Evolutionary conservation across 2,329 filamentous ascomycete species (phyloP).

Genomic region (Penicillium frequentans): DNA sequence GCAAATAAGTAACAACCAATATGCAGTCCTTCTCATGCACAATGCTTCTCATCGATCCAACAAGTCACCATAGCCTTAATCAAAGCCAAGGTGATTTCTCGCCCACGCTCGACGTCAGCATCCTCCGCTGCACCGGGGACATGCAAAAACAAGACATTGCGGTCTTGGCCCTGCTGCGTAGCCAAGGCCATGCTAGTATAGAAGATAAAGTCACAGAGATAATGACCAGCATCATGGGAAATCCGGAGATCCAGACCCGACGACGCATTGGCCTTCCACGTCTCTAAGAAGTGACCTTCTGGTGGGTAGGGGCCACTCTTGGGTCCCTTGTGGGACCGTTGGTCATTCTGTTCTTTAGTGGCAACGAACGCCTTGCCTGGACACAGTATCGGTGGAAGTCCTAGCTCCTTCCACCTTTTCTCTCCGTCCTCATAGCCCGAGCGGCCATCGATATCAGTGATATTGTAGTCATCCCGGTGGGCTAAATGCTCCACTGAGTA

Average conservation of each 20-base stretch:
- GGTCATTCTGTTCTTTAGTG: background rate
- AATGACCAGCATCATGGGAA: slow-evolving; percentile 70
- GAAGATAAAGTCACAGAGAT: slow-evolving; percentile 77
- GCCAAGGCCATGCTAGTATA: slow-evolving; percentile 63
- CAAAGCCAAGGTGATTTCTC: slow-evolving; percentile 41
- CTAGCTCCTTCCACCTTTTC: slow-evolving; percentile 54
- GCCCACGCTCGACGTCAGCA: slow-evolving; percentile 42
- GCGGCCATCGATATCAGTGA: slow-evolving; percentile 66
- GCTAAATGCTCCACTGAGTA: slow-evolving; percentile 72
- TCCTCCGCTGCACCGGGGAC: slow-evolving; percentile 63
- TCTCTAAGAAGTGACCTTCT: slow-evolving; percentile 33
- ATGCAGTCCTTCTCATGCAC: slow-evolving; percentile 1
- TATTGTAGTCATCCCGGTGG: slow-evolving; percentile 70
- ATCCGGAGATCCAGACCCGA: slow-evolving; percentile 49
- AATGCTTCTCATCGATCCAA: slow-evolving; percentile 34
- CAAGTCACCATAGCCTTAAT: slow-evolving; percentile 45
- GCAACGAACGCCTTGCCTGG: slow-evolving; percentile 40
- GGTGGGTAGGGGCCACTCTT: slow-evolving; percentile 29
- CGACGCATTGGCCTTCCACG: slow-evolving; percentile 35
- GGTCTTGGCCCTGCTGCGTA: slow-evolving; percentile 28
- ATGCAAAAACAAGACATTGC: slow-evolving; percentile 68
- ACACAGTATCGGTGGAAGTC: slow-evolving; percentile 52
- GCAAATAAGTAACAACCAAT: background rate
- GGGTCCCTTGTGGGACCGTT: background rate
- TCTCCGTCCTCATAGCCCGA: slow-evolving; percentile 47